Percentiles rank a stretch among this genome's conserved stretches.
Conservation (phyloP, 2,329 filamentous ascomycete genomes). For the Botrytis fragariae region DNA sequence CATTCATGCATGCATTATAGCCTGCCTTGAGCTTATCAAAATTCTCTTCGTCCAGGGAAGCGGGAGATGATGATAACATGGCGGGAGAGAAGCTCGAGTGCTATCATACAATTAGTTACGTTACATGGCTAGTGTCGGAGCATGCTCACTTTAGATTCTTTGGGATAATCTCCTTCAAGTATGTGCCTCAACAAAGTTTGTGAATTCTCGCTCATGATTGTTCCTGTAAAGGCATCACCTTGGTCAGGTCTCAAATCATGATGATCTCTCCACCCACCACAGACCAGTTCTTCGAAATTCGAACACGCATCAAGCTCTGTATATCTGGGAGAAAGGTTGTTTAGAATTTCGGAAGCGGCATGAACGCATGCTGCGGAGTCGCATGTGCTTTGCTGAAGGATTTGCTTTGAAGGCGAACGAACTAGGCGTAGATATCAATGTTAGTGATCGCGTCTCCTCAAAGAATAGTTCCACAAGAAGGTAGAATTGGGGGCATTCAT, state of each 20-base stretch:
- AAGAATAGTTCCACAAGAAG: background rate
- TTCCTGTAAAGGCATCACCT: conserved; percentile 57
- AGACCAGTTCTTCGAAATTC: conserved; percentile 67
- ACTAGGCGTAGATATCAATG: conserved; percentile 18
- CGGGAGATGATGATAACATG: conserved; percentile 40
- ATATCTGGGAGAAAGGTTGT: conserved; percentile 61
- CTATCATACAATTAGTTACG: conserved; percentile 35
- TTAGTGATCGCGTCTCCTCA: background rate
- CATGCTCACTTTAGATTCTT: conserved; percentile 39
- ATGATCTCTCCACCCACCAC: conserved; percentile 62
- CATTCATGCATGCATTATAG: conserved; percentile 66
- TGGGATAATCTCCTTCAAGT: conserved; percentile 56
- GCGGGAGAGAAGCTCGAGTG: conserved; percentile 50
- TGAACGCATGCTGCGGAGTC: conserved; percentile 60
- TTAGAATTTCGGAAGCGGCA: conserved; percentile 59
- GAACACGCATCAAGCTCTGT: conserved; percentile 63
- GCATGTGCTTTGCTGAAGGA: conserved; percentile 43
- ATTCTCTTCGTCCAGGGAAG: conserved; percentile 56
- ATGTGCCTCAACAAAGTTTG: conserved; percentile 60
- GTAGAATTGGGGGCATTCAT: background rate
- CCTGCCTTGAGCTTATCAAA: conserved; percentile 63
- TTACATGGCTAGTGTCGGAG: conserved; percentile 17
- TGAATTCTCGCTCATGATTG: conserved; percentile 59
- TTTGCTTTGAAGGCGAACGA: conserved; percentile 22
- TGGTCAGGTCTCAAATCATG: conserved; percentile 66